Conservation (phyloP, 202 grass and related monocot genomes). For the Zizania palustris region DNA sequence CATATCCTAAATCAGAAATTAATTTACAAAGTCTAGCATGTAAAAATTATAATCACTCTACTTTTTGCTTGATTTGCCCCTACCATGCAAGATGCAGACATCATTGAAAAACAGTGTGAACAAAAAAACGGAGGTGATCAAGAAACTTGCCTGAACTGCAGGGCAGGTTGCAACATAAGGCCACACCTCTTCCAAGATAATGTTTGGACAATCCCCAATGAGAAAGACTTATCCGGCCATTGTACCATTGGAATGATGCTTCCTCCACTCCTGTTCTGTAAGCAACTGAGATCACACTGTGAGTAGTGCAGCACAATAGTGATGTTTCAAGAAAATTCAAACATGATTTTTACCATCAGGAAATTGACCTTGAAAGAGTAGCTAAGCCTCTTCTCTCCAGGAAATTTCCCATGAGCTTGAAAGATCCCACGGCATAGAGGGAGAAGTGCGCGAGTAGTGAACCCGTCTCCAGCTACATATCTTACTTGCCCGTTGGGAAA, state of each 20-base stretch:
- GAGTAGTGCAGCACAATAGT: neutral
- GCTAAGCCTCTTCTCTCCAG: constrained; percentile 63
- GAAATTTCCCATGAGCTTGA: constrained; percentile 64
- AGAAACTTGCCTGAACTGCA: constrained; percentile 51
- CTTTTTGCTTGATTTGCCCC: too few species aligned
- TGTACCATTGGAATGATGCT: constrained; percentile 56
- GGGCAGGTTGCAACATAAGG: constrained; percentile 54
- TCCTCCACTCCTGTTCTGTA: constrained; percentile 58
- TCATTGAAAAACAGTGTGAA: neutral
- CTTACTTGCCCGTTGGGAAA: constrained; percentile 69
- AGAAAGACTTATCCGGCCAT: constrained; percentile 65
- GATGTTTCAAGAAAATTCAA: neutral
- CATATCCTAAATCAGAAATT: too few species aligned
- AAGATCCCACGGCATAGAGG: constrained; percentile 53
- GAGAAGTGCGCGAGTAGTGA: constrained; percentile 45
- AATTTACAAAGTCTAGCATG: too few species aligned
- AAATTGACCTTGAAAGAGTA: constrained; percentile 67
- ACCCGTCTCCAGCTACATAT: constrained; percentile 59
- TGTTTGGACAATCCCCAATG: constrained; percentile 51
- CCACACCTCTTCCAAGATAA: constrained; percentile 65
- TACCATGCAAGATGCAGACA: too few species aligned
- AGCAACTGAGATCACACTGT: constrained; percentile 31
- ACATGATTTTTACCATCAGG: neutral
- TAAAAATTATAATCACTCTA: too few species aligned
- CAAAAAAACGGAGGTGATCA: neutral